phyloP scores from a whole-genome alignment of 352 stramenopile species.

The Thalassiosira mediterranea region DNA sequence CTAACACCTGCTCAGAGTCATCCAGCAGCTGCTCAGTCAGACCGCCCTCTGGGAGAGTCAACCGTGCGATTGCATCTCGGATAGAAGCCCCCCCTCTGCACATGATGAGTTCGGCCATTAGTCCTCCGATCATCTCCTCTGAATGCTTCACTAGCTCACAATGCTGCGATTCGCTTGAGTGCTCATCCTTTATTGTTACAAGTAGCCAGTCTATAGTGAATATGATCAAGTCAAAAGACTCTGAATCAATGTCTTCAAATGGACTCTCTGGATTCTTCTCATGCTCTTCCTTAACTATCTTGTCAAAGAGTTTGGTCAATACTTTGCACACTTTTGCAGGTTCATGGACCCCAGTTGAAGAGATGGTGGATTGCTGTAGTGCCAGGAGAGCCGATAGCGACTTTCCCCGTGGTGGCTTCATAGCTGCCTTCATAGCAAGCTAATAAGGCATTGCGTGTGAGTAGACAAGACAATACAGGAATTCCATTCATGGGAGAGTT shows the following conservation, averaged over 20 bases:
- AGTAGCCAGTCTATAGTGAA: constrained; percentile 42
- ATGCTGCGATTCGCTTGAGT: constrained; percentile 2
- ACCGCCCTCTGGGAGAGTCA: constrained; percentile 28
- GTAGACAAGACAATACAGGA: no score
- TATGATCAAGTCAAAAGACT: constrained; percentile 47
- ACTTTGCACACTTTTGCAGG: constrained; percentile 59
- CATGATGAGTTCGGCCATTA: constrained; percentile 51
- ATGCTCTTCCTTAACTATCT: constrained; percentile 76
- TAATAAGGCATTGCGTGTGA: no score
- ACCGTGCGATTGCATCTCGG: constrained; percentile 18
- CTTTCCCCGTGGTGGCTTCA: constrained; percentile 49
- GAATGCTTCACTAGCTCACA: constrained; percentile 33
- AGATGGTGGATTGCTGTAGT: constrained; percentile 66
- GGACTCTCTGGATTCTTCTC: constrained; percentile 37
- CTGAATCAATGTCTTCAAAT: constrained; percentile 22
- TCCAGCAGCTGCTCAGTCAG: constrained; percentile 20
- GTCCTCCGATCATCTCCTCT: constrained; percentile 36
- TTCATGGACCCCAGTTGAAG: constrained; percentile 18
- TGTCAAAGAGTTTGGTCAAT: constrained; percentile 73
- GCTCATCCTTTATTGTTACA: constrained; percentile 18
- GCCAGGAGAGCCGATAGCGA: constrained; percentile 69
- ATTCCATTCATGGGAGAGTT: no score
- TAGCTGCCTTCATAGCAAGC: constrained; percentile 78
- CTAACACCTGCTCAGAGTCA: constrained; percentile 39
- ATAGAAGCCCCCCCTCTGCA: constrained; percentile 27